phyloP scores from a whole-genome alignment of 352 stramenopile species.

The Pythium folliculosum region DNA sequence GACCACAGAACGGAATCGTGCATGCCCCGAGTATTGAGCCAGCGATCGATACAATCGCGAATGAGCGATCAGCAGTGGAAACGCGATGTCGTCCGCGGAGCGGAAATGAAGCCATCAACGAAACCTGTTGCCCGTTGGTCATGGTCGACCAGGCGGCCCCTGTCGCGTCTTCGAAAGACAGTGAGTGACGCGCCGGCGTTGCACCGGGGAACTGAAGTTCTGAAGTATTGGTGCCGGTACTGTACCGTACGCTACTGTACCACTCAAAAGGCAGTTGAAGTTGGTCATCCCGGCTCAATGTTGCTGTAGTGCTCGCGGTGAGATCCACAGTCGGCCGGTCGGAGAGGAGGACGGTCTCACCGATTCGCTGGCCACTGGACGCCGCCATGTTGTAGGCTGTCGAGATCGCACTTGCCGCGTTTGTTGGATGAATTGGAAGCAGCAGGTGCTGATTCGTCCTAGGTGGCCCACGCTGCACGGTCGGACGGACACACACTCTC shows the following conservation, averaged over 20 bases:
- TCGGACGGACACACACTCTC: background rate
- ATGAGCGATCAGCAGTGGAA: too few species aligned
- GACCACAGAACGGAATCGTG: too few species aligned
- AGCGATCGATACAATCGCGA: too few species aligned
- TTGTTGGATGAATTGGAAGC: conserved; percentile 9
- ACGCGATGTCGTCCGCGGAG: too few species aligned
- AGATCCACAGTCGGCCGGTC: background rate
- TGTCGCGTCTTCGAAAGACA: too few species aligned
- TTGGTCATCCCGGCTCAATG: background rate
- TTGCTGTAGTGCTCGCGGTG: background rate
- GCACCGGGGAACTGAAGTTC: background rate
- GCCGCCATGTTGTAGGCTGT: too few species aligned
- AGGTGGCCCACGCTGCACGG: background rate
- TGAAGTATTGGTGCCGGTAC: background rate
- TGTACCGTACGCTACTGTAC: background rate
- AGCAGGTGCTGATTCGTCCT: background rate
- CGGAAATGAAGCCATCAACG: too few species aligned
- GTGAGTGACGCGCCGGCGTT: conserved; percentile 6
- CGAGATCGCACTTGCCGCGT: too few species aligned
- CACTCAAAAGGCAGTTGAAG: background rate
- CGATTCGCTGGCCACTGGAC: background rate
- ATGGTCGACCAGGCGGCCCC: too few species aligned
- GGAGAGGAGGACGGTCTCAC: background rate
- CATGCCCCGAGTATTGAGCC: too few species aligned
- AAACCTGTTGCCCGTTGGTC: too few species aligned